Evolutionary conservation across 2,329 filamentous ascomycete species (phyloP).

Genomic region (Botryotinia narcissicola): DNA sequence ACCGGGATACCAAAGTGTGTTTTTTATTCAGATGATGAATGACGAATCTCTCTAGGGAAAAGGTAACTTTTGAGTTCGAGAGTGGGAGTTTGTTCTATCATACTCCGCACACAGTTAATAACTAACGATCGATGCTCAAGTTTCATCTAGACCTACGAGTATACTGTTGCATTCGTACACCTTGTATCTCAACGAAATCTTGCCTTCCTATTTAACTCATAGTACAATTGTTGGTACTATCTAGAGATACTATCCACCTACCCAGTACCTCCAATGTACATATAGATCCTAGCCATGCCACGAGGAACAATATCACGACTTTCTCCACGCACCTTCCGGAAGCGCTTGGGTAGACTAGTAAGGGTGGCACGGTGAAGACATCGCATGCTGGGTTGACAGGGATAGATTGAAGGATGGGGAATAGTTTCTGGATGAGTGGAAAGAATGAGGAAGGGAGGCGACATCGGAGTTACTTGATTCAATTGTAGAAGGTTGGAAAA

Average conservation of each 20-base stretch:
- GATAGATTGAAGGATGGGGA: not conserved
- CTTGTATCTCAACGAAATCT: not conserved
- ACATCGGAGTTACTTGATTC: conserved; percentile 8
- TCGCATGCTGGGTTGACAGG: not conserved
- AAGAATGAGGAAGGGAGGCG: conserved; percentile 1
- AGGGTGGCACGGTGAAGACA: conserved; percentile 5
- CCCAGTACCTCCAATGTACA: not conserved
- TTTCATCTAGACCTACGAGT: not conserved
- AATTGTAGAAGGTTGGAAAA: not conserved
- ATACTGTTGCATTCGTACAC: not conserved
- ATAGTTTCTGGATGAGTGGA: not conserved
- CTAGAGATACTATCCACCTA: not conserved
- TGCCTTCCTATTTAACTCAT: conserved; percentile 10
- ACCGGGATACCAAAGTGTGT: not conserved
- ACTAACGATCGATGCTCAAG: not conserved
- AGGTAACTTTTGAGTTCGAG: not conserved
- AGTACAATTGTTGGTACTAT: not conserved
- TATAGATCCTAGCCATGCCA: not conserved
- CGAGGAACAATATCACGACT: conserved; percentile 1
- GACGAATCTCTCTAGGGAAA: not conserved
- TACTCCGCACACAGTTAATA: not conserved
- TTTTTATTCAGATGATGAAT: not conserved
- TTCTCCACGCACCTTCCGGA: conserved; percentile 13
- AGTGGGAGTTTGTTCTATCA: not conserved
- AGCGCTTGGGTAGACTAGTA: not conserved